Evolutionary conservation across 306 rosid genomes (phyloP), one percentile per base, ranked within the genome.

Genomic region (Vigna unguiculata): DNA sequence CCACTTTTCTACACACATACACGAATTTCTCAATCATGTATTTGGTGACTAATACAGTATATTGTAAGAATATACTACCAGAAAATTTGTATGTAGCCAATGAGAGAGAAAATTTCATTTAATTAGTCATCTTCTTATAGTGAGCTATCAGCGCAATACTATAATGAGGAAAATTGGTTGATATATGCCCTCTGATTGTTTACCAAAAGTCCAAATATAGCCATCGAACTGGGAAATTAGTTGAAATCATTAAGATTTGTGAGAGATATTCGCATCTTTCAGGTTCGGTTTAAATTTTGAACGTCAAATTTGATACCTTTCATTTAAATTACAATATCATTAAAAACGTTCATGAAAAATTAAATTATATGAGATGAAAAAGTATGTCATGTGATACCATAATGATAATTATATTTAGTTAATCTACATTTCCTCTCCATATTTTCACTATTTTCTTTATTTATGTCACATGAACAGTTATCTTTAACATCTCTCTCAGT

Each of bases 81-180:
- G 52, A 68, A 67, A 17, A 32, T 64, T 21, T 45, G 67, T 34
- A 21, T 34, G 40, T 19, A 28, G 69, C 59, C 80, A 74, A 81
- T 22, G 54, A 54, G 61, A 62, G 47, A 43, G 81, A 69, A n/a
- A 55, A 76, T 25, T 82, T 34, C 12, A 25, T 34, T 46, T n/a
- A 45, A 62, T 70, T 52, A 40, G 10, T 40, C 13, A 45, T 40
- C 24, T 32, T 17, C 1, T 41, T 20, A 6, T n/a, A 55, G 30
- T 16, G 76, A 83, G 72, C 69, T 47, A 83, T 79, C 41, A 71
- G 61, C 71, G 78, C 75, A 74, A 36, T 51, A 75, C 52, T 24
- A 12, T 1, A 69, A 53, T 69, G 81, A 21, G 48, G 72, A 5
- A 49, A 77, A 61, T 16, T 0, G 34, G 22, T 11, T 43, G 24